These are phyloP conservation scores for Acanthamoeba lenticulata DNA, from an alignment of 208 protist species.

Conservation along the genomic window DNA sequence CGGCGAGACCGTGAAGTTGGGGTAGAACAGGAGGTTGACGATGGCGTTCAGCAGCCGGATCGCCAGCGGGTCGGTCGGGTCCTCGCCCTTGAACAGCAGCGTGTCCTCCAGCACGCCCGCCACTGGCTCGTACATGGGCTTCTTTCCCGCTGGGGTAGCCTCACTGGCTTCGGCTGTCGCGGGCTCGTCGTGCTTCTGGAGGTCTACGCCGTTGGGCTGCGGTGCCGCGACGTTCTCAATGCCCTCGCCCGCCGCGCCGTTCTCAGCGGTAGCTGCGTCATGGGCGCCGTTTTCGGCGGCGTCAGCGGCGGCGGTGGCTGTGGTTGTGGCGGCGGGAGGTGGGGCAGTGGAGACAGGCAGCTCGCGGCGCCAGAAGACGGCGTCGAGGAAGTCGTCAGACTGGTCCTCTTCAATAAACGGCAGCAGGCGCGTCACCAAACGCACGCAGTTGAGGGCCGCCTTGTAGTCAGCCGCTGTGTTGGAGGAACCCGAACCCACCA, in stretches of 20 bases:
- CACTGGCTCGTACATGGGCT: neutral
- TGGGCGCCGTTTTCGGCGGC: neutral
- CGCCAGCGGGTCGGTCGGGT: neutral
- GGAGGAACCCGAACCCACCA: neutral
- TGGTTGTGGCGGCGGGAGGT: neutral
- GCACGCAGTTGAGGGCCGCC: neutral
- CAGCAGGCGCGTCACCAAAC: neutral
- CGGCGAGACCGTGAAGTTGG: slow-evolving; percentile 35
- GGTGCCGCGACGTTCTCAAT: neutral
- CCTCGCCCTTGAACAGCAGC: neutral
- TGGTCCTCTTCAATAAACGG: neutral
- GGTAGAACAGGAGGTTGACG: slow-evolving; percentile 30
- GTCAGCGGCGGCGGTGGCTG: neutral
- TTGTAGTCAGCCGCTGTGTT: neutral
- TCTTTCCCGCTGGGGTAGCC: too few relatives aligned
- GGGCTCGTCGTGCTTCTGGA: neutral
- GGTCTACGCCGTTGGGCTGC: too few relatives aligned
- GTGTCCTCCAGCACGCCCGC: neutral
- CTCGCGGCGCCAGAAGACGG: neutral
- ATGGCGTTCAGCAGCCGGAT: neutral
- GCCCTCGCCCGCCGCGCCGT: neutral
- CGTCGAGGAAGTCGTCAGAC: neutral
- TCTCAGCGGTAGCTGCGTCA: too few relatives aligned
- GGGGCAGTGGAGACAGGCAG: neutral
- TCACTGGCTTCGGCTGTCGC: neutral